A percentile compares a stretch with the other conserved stretches of the same genome.
These are phyloP conservation scores for Lecanicillium sp. DNA, from an alignment of 2,329 filamentous ascomycete species.

Conservation along the genomic window DNA sequence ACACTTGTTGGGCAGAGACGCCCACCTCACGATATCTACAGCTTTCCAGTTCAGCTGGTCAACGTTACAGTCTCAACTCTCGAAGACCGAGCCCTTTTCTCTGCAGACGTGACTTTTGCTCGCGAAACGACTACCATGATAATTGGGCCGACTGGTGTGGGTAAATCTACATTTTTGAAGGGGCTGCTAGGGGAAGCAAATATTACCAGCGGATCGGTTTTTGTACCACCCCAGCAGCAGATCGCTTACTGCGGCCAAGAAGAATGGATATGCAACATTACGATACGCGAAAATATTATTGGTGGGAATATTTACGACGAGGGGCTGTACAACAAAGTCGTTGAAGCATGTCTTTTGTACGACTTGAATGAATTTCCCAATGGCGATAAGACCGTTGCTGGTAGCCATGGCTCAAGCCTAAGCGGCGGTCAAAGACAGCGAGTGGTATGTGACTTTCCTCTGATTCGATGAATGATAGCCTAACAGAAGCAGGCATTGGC, in stretches of 20 bases:
- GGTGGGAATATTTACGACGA: neutral
- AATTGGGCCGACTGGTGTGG: neutral
- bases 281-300: neutral
- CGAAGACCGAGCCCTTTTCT: no score
- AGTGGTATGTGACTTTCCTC: neutral
- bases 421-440: neutral
- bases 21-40: no score
- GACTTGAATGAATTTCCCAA: no score
- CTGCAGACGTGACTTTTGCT: no score
- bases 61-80: no score
- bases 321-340: neutral
- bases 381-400: neutral
- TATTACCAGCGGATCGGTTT: neutral
- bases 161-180: neutral
- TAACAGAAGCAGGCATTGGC: neutral
- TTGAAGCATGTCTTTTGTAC: neutral
- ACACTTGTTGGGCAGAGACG: no score
- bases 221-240: neutral
- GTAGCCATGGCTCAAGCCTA: neutral
- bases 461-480: no score
- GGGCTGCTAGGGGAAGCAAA: neutral
- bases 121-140: no score
- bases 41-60: no score
- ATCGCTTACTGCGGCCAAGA: neutral
- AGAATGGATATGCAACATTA: neutral